These are phyloP conservation scores for Takashimella tepidaria DNA, from an alignment of 1,284 basidiomycete genomes.

Conservation along the genomic window DNA sequence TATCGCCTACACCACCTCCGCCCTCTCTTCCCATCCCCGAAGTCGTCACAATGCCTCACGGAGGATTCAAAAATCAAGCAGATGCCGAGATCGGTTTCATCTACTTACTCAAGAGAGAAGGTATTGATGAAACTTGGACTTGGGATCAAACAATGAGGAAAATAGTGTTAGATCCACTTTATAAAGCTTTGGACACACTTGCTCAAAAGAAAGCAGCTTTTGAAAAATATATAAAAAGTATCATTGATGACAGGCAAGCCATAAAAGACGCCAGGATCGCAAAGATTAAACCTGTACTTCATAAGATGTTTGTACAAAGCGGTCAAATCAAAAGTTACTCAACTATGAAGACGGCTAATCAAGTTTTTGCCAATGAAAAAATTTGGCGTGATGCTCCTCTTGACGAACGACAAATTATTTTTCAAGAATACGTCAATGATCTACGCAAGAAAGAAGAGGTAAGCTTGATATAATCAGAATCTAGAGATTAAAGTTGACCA, in stretches of 20 bases:
- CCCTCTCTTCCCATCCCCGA: constrained; percentile 8
- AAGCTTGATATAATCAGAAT: not conserved
- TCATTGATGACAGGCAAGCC: constrained; percentile 65
- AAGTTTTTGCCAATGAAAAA: constrained; percentile 71
- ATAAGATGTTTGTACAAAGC: constrained; percentile 76
- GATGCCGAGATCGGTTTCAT: constrained; percentile 93
- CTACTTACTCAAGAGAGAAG: constrained; percentile 77
- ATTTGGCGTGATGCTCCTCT: constrained; percentile 83
- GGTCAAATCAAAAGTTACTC: constrained; percentile 82
- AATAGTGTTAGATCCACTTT: constrained; percentile 95
- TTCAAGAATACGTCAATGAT: constrained; percentile 81
- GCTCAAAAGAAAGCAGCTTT: constrained; percentile 91
- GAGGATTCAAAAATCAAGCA: constrained; percentile 76
- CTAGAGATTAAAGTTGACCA: not conserved
- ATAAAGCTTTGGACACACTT: constrained; percentile 87
- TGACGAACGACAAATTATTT: constrained; percentile 73
- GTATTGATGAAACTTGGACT: constrained; percentile 85
- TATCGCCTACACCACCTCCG: constrained; percentile 5
- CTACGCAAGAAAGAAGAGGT: constrained; percentile 80
- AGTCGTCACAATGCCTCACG: constrained; percentile 64
- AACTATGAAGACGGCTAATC: constrained; percentile 79
- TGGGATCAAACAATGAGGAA: constrained; percentile 98
- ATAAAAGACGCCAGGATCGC: constrained; percentile 72
- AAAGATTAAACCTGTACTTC: constrained; percentile 73
- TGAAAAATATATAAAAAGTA: constrained; percentile 55